Percentiles rank a stretch among this genome's conserved stretches.
These are phyloP conservation scores for Claviceps cyperi DNA, from an alignment of 2,329 filamentous ascomycete species.

Conservation along the genomic window DNA sequence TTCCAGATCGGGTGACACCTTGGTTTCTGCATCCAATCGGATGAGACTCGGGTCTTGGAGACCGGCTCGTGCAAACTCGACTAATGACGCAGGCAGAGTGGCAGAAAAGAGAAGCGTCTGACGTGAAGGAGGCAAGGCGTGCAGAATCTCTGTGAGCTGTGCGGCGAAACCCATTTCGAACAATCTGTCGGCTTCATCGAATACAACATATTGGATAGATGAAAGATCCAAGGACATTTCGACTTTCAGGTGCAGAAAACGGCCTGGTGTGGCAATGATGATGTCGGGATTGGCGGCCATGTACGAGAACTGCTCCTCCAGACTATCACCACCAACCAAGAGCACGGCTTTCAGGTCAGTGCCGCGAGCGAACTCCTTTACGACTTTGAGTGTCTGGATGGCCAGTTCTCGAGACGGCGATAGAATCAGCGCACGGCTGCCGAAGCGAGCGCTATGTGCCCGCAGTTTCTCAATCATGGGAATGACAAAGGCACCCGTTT, in stretches of 20 bases:
- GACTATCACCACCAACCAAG: conserved; percentile 83
- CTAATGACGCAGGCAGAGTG: conserved; percentile 81
- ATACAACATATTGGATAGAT: conserved; percentile 86
- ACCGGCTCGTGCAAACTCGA: conserved; percentile 90
- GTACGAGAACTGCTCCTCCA: conserved; percentile 86
- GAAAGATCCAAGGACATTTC: conserved; percentile 91
- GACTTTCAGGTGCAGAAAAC: conserved; percentile 91
- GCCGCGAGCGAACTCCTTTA: conserved; percentile 82
- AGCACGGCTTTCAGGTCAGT: conserved; percentile 85
- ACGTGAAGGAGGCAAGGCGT: conserved; percentile 67
- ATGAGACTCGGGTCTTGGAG: conserved; percentile 85
- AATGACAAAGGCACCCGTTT: conserved; percentile 95
- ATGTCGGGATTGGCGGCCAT: conserved; percentile 96
- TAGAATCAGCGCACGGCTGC: conserved; percentile 72
- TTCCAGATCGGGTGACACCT: conserved; percentile 90
- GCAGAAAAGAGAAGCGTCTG: conserved; percentile 94
- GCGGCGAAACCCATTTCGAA: conserved; percentile 98
- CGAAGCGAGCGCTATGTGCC: conserved; percentile 73
- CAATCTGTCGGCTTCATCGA: conserved; percentile 90
- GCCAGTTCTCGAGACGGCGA: conserved; percentile 91
- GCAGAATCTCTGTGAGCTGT: conserved; percentile 83
- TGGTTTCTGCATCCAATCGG: conserved; percentile 83
- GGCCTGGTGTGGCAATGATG: conserved; percentile 89
- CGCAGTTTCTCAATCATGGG: conserved; percentile 95
- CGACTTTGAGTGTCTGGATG: conserved; percentile 86